Evolutionary conservation across 306 rosid species (phyloP).

Genomic region (Chamaecrista fasciculata): DNA sequence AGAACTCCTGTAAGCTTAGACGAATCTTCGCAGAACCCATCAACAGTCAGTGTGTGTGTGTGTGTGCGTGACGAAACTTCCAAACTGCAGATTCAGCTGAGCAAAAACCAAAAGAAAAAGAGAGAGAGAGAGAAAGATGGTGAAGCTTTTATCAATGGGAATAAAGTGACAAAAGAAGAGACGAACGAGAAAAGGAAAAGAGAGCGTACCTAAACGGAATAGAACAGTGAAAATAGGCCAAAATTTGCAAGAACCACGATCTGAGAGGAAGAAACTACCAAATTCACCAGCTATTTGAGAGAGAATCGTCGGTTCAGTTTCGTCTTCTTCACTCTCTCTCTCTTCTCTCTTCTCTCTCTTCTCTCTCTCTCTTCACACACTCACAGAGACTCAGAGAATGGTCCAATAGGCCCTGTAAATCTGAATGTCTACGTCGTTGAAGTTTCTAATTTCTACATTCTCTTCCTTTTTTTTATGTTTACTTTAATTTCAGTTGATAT

Average conservation of each 20-base stretch:
- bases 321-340: conserved; percentile 22
- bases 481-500: background rate
- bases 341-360: no score
- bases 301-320: conserved; percentile 15
- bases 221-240: conserved; percentile 45
- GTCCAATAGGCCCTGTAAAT: conserved; percentile 35
- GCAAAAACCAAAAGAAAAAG: background rate
- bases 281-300: background rate
- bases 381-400: conserved; percentile 22
- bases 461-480: background rate
- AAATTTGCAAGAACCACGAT: conserved; percentile 36
- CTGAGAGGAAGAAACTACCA: conserved; percentile 27
- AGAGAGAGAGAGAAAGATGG: conserved; percentile 18
- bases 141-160: conserved; percentile 28
- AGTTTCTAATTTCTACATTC: background rate
- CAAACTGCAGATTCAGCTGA: conserved; percentile 28
- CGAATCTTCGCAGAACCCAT: conserved; percentile 17
- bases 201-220: conserved; percentile 30
- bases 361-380: background rate
- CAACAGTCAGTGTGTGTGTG: background rate
- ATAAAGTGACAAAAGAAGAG: background rate
- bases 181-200: background rate
- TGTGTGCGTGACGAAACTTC: conserved; percentile 24
- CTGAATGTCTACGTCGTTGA: conserved; percentile 48
- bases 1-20: background rate